Percentiles rank a stretch among this genome's conserved stretches.
These are phyloP conservation scores for Salvia splendens DNA, from an alignment of 257 asterid genomes.

Conservation along the genomic window DNA sequence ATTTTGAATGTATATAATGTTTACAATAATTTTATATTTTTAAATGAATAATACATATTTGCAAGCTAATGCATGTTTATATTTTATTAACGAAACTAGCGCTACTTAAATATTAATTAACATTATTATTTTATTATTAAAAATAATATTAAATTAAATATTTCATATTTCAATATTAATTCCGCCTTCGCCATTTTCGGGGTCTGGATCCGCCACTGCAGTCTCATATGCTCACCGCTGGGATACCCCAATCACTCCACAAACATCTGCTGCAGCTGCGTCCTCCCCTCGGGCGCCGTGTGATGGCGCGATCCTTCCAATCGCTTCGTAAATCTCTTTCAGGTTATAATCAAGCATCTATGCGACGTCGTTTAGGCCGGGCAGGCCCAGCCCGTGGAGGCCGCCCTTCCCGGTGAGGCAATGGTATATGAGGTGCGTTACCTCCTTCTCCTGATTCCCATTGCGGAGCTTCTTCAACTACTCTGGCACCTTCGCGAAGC, in stretches of 20 bases:
- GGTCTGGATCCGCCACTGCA: too few relatives aligned
- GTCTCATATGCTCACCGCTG: slow-evolving; percentile 1
- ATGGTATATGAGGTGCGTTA: slow-evolving; percentile 65
- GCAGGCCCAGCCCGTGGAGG: slow-evolving; percentile 42
- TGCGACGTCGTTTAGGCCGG: slow-evolving; percentile 62
- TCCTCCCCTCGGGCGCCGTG: slow-evolving; percentile 3
- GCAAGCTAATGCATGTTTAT: too few relatives aligned
- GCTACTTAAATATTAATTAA: too few relatives aligned
- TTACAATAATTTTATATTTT: too few relatives aligned
- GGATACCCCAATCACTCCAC: slow-evolving; percentile 46
- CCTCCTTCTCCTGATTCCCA: slow-evolving; percentile 70
- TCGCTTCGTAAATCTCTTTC: slow-evolving; percentile 55
- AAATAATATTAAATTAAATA: too few relatives aligned
- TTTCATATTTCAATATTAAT: too few relatives aligned
- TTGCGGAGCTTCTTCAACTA: slow-evolving; percentile 63
- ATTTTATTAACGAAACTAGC: too few relatives aligned
- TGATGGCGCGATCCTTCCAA: slow-evolving; percentile 34
- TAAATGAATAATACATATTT: too few relatives aligned
- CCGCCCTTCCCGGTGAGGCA: slow-evolving; percentile 64
- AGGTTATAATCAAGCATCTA: slow-evolving; percentile 65
- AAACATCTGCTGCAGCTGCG: slow-evolving; percentile 39
- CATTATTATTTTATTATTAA: too few relatives aligned
- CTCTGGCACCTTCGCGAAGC: too few relatives aligned
- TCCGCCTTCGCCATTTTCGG: too few relatives aligned
- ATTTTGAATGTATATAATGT: too few relatives aligned